Conservation (phyloP, 1,284 basidiomycete species). For the Exobasidium cylindrosporum region DNA sequence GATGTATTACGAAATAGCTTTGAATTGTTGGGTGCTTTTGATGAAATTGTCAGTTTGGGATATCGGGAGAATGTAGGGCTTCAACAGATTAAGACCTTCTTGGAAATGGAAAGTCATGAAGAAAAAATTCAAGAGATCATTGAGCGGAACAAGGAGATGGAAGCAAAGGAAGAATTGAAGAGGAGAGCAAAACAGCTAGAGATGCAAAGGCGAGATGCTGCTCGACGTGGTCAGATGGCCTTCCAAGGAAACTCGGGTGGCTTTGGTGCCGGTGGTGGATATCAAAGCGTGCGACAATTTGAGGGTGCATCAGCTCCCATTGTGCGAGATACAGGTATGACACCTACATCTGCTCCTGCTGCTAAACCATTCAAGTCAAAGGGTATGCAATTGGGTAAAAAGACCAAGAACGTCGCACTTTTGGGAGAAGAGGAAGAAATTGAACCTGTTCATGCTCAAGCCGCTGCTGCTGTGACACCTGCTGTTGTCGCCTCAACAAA, state of each 20-base stretch:
- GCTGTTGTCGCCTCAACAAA: conserved; percentile 17
- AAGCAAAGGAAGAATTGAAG: conserved; percentile 98
- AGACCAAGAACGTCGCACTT: conserved; percentile 79
- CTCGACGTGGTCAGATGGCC: conserved; percentile 41
- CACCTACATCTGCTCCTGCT: conserved; percentile 21
- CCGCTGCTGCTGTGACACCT: conserved; percentile 39
- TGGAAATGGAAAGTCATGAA: conserved; percentile 99
- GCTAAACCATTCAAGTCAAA: conserved; percentile 82
- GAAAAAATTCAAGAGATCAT: conserved; percentile 99
- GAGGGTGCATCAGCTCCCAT: conserved; percentile 43
- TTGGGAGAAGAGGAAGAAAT: conserved; percentile 65
- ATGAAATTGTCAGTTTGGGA: conserved; percentile 91
- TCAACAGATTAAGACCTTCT: conserved; percentile 81
- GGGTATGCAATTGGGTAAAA: conserved; percentile 98
- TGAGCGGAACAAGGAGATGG: conserved; percentile 96
- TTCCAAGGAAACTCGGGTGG: conserved; percentile 26
- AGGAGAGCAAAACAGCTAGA: conserved; percentile 96
- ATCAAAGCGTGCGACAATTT: conserved; percentile 24
- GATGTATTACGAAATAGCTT: conserved; percentile 91
- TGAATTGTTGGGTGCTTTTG: conserved; percentile 90
- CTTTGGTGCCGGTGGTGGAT: conserved; percentile 17
- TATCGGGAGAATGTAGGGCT: conserved; percentile 91
- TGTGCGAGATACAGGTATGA: conserved; percentile 16
- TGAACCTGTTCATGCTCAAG: conserved; percentile 58
- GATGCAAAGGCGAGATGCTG: conserved; percentile 74